Base-by-base conservation (phyloP, 495 filamentous ascomycete species). In the Penicillium pulvis region DNA sequence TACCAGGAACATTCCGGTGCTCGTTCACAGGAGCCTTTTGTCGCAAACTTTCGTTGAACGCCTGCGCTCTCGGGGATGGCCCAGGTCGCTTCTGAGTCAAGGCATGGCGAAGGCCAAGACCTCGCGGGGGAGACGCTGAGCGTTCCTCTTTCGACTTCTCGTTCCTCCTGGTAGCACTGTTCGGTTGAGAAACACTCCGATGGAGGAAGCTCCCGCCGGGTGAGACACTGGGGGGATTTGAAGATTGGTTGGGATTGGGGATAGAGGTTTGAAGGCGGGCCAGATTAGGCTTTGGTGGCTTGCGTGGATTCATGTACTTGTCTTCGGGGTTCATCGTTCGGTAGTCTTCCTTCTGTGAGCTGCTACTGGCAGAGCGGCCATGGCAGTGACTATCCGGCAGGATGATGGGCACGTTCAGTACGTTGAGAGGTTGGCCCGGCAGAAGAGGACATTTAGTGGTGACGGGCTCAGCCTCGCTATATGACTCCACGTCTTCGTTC, bases 381-480 rank as follows among this genome's bases (percentile, higher is more conserved):
- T 74, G 72, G 6, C 62, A 69, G 8, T 73, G 70, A 35, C 74
- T 71, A 52, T 81, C 75, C 11, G 82, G 80, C 48, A 77, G 63
- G 71, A 95, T 86, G 52, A 87, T 76, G 10, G 92, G 92, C 4
- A 97, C 86, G 41, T 87, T 85, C 26, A 97, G 76, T 19, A 91
- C 81, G 67, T 97, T 96, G 68, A 96, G 83, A 1, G 82, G 81
- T 70, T 96, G 92, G 17, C 92, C 92, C 10, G 92, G 92, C 30
- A 94, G 83, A 55, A 93, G 85, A 19, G 92, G 92, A 65, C 92
- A 97, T n/a, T 80, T 72, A 8, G 84, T 90, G 11, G 92, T 94
- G 12, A 83, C 85, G 2, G 87, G 86, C 64, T 88, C 77, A 11
- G 81, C 73, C 23, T 86, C 74, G 72, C 93, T 90, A 72, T 89